A percentile compares a stretch with the other conserved stretches of the same genome.
Evolutionary conservation across 140 eudicot genomes (phyloP).

Genomic region (Cichorium intybus): DNA sequence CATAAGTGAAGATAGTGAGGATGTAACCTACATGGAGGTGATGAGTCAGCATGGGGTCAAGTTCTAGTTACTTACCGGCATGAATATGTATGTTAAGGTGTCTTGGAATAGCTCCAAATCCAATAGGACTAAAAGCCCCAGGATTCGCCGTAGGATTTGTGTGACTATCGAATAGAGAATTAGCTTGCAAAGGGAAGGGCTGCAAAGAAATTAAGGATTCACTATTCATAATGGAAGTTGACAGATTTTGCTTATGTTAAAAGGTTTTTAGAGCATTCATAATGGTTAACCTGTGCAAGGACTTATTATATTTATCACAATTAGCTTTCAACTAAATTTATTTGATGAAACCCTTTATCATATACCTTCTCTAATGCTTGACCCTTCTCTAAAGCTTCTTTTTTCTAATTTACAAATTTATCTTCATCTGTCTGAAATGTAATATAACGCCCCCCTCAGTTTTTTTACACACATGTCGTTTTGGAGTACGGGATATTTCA

Average conservation of each 20-base stretch:
- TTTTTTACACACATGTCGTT: too few relatives aligned
- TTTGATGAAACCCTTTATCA: too few relatives aligned
- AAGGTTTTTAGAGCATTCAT: neutral
- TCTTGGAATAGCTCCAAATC: conserved; percentile 58
- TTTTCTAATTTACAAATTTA: too few relatives aligned
- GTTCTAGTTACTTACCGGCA: conserved; percentile 46
- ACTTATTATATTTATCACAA: too few relatives aligned
- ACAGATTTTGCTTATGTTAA: neutral
- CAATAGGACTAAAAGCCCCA: conserved; percentile 51
- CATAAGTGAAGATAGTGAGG: conserved; percentile 12
- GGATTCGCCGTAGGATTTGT: conserved; percentile 31
- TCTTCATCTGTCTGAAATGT: too few relatives aligned
- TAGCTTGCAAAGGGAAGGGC: conserved; percentile 87
- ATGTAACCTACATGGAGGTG: conserved; percentile 12
- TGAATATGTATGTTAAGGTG: conserved; percentile 88
- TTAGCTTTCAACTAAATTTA: too few relatives aligned
- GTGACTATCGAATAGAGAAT: conserved; percentile 55
- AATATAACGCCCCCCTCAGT: too few relatives aligned
- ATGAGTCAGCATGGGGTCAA: conserved; percentile 3
- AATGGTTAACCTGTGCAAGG: too few relatives aligned
- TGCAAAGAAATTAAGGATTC: conserved; percentile 25
- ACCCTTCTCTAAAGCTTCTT: too few relatives aligned
- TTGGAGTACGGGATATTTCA: too few relatives aligned
- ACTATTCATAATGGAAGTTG: neutral
- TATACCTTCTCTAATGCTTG: too few relatives aligned